Evolutionary conservation across 495 filamentous ascomycete species (phyloP).

Genomic region (Daldinia decipiens): DNA sequence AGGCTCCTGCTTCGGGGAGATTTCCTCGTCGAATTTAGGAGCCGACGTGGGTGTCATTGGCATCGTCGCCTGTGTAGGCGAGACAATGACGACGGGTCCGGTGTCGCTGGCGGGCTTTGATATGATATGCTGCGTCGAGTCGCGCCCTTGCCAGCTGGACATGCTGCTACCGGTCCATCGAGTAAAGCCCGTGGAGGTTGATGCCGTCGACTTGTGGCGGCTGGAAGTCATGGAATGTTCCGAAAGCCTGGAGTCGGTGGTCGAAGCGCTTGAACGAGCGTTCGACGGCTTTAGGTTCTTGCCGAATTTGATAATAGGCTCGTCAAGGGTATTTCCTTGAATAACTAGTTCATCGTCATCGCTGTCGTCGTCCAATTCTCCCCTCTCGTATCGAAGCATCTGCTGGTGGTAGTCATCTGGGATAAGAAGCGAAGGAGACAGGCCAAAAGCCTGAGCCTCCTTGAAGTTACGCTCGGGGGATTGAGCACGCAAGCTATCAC

Average conservation of each 20-base stretch:
- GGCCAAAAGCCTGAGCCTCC: slow-evolving; percentile 64
- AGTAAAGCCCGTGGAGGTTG: slow-evolving; percentile 55
- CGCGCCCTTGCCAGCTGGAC: slow-evolving; percentile 48
- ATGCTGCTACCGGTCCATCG: slow-evolving; percentile 57
- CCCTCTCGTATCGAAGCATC: slow-evolving; percentile 55
- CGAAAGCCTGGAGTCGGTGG: slow-evolving; percentile 49
- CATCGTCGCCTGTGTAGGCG: slow-evolving; percentile 11
- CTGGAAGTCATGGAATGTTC: slow-evolving; percentile 49
- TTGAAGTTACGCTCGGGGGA: slow-evolving; percentile 63
- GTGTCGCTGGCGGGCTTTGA: slow-evolving; percentile 22
- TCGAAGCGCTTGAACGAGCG: slow-evolving; percentile 57
- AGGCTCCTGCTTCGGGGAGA: slow-evolving; percentile 19
- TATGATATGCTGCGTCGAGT: slow-evolving; percentile 28
- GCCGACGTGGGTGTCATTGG: slow-evolving; percentile 1
- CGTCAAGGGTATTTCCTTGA: slow-evolving; percentile 48
- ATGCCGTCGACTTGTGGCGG: slow-evolving; percentile 57
- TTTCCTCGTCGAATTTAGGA: slow-evolving; percentile 3
- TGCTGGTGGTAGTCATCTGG: slow-evolving; percentile 61
- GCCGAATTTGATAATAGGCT: slow-evolving; percentile 48
- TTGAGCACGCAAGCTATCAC: slow-evolving; percentile 47
- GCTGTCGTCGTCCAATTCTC: slow-evolving; percentile 42
- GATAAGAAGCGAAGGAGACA: slow-evolving; percentile 65
- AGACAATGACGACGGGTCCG: slow-evolving; percentile 7
- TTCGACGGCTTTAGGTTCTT: slow-evolving; percentile 40
- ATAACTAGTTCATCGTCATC: slow-evolving; percentile 47